Evolutionary conservation across 2,329 filamentous ascomycete species (phyloP), one percentile per base, ranked within the genome.

Genomic region (Graphiopsis chlorocephala): DNA sequence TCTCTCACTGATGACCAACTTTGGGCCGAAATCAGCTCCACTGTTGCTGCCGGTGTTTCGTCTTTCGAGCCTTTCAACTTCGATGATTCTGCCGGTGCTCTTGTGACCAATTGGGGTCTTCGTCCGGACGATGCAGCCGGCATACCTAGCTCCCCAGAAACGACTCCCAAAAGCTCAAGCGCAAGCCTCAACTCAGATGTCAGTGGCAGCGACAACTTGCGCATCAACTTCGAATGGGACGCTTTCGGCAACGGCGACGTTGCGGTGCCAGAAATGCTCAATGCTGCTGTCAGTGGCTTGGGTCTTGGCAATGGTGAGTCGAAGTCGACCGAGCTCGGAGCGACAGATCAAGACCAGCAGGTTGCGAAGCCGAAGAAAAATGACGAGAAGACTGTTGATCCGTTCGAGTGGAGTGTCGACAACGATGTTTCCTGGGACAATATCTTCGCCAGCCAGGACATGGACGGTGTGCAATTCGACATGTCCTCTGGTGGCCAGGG

Each of bases 141-240:
- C 25, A 48, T 64, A 25, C 61, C 60, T 29, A 60, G 64, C 25
- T 69, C 71, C 3, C 70, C 72, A 3, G 72, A 73, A 35, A 70
- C 73, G 63, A 71, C 75, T 29, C 72, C 73, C 2, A 58, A 55
- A 20, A 56, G 56, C 63, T 29, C 53, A 17, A 68, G 65, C 61
- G 67, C 70, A 60, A 78, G 68, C 73, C 72, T 73, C 26, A 75
- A 74, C 55, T 80, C 77, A 52, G 80, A 82, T 62, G 78, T 81
- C 25, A 77, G 74, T 23, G 76, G 79, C 67, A 76, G 76, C 63
- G 78, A 80, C 67, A 76, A 77, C 31, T 68, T 81, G 11, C 68
- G 74, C 33, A 78, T 81, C 69, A 77, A 74, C 60, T 67, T 80
- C 25, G 72, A 69, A 59, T 72, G 71, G 67, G 71, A 73, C 61